Evolutionary conservation across 768 basidiomycete species (phyloP).

Genomic region (Strobilomyces confusus): DNA sequence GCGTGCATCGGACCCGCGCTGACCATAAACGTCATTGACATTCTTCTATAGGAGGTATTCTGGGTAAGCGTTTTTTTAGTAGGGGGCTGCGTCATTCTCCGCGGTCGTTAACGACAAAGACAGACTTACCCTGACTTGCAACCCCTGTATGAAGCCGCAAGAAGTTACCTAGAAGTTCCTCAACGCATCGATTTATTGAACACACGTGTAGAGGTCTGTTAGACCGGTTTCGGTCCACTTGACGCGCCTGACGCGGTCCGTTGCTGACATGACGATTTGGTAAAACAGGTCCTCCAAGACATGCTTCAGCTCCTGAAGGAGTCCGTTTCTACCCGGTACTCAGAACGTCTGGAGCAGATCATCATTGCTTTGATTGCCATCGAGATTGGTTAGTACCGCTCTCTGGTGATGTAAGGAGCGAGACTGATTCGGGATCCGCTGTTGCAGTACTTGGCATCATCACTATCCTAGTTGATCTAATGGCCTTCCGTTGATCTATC

Average conservation of each 20-base stretch:
- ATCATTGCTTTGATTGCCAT: constrained; percentile 89
- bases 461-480: constrained; percentile 84
- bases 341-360: constrained; percentile 89
- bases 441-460: constrained; percentile 77
- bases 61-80: constrained; percentile 56
- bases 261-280: constrained; percentile 8
- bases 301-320: constrained; percentile 96
- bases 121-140: constrained; percentile 94
- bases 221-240: constrained; percentile 9
- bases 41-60: constrained; percentile 71
- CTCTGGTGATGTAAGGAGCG: not conserved
- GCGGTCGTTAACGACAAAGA: constrained; percentile 15
- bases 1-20: not conserved
- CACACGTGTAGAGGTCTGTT: constrained; percentile 81
- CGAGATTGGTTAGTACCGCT: constrained; percentile 61
- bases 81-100: constrained; percentile 7
- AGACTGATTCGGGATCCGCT: constrained; percentile 6
- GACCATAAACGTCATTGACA: not conserved
- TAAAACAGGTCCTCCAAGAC: constrained; percentile 81
- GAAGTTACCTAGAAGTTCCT: constrained; percentile 92
- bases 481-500: constrained; percentile 69
- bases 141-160: constrained; percentile 89
- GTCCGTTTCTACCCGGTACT: constrained; percentile 85
- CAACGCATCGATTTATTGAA: constrained; percentile 91
- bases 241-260: not conserved